Base-by-base conservation (phyloP, 495 filamentous ascomycete species). In the Cenococcum geophilum region DNA sequence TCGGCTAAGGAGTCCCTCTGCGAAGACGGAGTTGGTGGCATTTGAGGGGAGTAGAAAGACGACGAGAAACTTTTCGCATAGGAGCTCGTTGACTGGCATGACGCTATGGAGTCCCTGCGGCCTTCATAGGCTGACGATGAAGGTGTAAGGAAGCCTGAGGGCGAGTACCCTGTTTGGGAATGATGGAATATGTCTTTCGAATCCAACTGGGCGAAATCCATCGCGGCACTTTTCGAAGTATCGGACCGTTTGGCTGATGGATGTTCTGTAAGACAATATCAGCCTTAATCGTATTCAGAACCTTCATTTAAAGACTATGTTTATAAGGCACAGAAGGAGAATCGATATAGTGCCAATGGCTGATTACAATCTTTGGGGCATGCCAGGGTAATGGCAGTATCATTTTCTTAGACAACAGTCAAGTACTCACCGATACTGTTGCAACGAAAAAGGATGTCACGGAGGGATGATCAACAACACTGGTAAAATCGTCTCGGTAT, bases 141-240 rank as follows among this genome's bases (percentile, higher is more conserved):
- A 16, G 49, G 49, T 20, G 49, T 52, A 16, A 52, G 49, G 10
- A 52, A 32, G 3, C 49, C 49, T 2, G 49, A 52, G 16, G 49
- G 25, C 9, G 25, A 32, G 16, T 23, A 52, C 21, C 9, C 11
- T 1, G 10, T 27, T 23, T 52, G 49, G 3, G 49, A 52, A 16
- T 52, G 49, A 32, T 52, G 25, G 23, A 45, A 45, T 45, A 22
- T n/a, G 22, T 52, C 49, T 27, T 52, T 52, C 49, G 49, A 23
- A 9, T 52, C 49, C 5, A 23, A 23, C 6, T 45, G 12, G 18
- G 49, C 14, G 23, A 10, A 52, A 8, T 52, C 49, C 8, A 27
- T 52, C 18, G 25, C 23, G 16, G 49, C 1, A 1, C 9, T 52
- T 27, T 16, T 52, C 14, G 49, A 32, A 1, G 1, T 32, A 23